Conservation (phyloP, 2,329 filamentous ascomycete species). For the Thelonectria blattea region DNA sequence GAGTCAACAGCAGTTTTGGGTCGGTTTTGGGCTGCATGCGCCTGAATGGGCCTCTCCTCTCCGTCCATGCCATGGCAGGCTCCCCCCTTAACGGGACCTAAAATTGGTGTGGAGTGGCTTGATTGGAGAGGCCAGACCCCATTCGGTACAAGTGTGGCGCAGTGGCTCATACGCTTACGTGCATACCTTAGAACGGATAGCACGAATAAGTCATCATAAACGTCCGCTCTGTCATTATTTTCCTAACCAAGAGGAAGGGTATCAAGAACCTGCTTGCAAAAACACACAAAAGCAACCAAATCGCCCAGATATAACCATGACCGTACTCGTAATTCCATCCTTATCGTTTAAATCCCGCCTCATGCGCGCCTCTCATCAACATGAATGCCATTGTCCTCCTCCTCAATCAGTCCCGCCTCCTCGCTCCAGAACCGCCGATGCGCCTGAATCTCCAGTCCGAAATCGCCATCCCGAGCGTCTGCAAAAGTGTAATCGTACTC, state of each 20-base stretch:
- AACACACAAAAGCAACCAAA: conserved; percentile 9
- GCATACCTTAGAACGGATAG: too few relatives aligned
- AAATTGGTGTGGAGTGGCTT: conserved; percentile 3
- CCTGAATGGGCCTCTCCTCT: not conserved
- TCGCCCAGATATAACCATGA: not conserved
- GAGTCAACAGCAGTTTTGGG: conserved; percentile 6
- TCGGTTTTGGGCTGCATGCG: conserved; percentile 8
- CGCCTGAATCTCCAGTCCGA: conserved; percentile 44
- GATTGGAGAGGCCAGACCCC: not conserved
- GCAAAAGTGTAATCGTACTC: conserved; percentile 42
- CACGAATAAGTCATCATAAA: too few relatives aligned
- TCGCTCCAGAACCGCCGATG: conserved; percentile 44
- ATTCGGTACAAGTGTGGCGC: not conserved
- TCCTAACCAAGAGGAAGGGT: conserved; percentile 16
- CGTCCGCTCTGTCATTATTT: not conserved
- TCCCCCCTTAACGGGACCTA: conserved; percentile 1
- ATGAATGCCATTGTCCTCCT: conserved; percentile 42
- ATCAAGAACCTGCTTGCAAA: conserved; percentile 16
- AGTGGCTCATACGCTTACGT: not conserved
- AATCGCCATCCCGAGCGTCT: conserved; percentile 42
- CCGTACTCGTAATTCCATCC: conserved; percentile 4
- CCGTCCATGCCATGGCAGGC: not conserved
- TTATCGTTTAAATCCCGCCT: conserved; percentile 17
- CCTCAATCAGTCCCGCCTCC: conserved; percentile 45
- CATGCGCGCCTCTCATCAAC: conserved; percentile 32